Base-by-base conservation (phyloP, 2,329 filamentous ascomycete species). In the Didymella glomerata region DNA sequence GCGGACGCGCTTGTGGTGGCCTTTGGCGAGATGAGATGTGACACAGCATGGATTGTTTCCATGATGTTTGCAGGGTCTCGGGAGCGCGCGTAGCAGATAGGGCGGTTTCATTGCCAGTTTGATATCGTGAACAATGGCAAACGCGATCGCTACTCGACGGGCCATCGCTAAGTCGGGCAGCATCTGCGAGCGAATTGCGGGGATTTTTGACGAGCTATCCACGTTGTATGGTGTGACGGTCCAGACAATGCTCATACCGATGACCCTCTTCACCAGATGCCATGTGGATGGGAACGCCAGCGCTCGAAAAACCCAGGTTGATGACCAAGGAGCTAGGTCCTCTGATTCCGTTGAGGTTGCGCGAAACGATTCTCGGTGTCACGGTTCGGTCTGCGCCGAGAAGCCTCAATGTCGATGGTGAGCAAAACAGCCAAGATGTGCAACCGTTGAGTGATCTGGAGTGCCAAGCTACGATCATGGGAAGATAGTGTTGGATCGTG, bases 1-100 rank as follows among this genome's bases (percentile, higher is more conserved):
- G 48, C 49, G 49, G 49, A 46, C 38, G 48, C 48, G 44, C 49
- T 49, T 50, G 40, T 54, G 40, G 45, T 40, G 44, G 56, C 22
- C 20, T 41, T 38, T 36, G 24, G 45, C 55, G 55, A 50, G 8
- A 41, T n/a, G 32, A 50, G 28, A 46, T 38, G 34, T 47, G 47
- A 54, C 27, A 54, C 41, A 44, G 20, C 38, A 45, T 53, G 28
- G 48, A 48, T 20, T 13, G 36, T 54, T 28, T 41, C 28, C 10
- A 50, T 14, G 22, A 13, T 34, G 24, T 49, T 46, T 25, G 40
- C 50, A 50, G 24, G n/a, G n/a, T n/a, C n/a, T n/a, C n/a, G n/a
- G 25, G 36, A 45, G 30, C 30, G 38, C 40, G 32, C 20, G 49
- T 58, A 45, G 40, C 24, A 41, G 34, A n/a, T 46, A 22, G 41